Evolutionary conservation across 176 grass and related monocot species (phyloP), one percentile per base, ranked within the genome.

Genomic region (bread wheat (Triticum aestivum)): DNA sequence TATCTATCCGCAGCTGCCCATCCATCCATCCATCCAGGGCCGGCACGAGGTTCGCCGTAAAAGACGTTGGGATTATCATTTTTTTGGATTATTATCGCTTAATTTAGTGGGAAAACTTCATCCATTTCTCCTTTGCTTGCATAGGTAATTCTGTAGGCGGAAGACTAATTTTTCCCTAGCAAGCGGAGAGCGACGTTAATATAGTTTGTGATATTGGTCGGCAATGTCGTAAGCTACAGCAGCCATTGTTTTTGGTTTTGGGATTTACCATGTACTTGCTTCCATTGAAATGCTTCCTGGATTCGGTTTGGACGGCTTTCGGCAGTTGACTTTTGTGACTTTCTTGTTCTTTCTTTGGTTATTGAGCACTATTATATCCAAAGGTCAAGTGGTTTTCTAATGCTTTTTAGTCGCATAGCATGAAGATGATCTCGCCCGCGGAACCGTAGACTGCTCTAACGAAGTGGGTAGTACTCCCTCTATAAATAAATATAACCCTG

Each of bases 21-120:
- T 64, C 23, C 26, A 52, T 64, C 23, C 26, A 51, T 39, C 27
- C 88, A 69, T 13, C 79, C 39, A 11, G 37, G 68, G 75, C 63
- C 38, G 63, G 77, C 86, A 26, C 70, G 8, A 42, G 52, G 70
- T 81, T 72, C 86, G 15, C 76, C 8, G 34, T 42, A 73, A n/a
- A 1, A 39, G 20, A 20, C 8, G 9, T 51, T 32, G 73, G 15
- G 73, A 20, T 75, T 21, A 58, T 37, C 35, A 37, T 37, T 37
- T 37, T 37, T 37, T 37, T 32, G 32, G 32, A 38, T 38, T 38
- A 34, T 34, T 34, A 38, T 59, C 56, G 56, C 56, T 21, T 59
- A 59, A 8, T 59, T 59, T 21, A 59, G 56, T 59, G 2, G 15
- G 44, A 27, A 59, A 80, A 84, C 38, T 6, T 56, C 69, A 2